Evolutionary conservation across 2,329 filamentous ascomycete species (phyloP).

Genomic region (Sporothrix curviconia): DNA sequence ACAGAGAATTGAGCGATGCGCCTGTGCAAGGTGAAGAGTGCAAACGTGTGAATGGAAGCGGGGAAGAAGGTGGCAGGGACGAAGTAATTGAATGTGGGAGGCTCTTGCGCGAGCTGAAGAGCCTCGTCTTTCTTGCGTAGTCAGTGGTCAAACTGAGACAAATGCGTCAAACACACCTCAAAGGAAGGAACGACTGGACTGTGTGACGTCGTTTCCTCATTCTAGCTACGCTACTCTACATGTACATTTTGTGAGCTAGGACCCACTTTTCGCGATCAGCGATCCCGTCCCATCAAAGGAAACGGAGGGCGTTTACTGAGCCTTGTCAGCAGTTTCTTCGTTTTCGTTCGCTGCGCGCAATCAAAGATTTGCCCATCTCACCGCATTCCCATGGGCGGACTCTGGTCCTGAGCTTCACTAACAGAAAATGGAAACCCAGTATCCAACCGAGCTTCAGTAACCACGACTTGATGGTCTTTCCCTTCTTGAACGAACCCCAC

Average conservation of each 20-base stretch:
- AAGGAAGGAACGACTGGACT: not conserved
- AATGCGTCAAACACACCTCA: not conserved
- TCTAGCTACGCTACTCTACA: not conserved
- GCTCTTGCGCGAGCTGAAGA: too few species aligned
- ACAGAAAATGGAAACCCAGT: too few species aligned
- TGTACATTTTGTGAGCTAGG: not conserved
- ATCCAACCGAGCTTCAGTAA: too few species aligned
- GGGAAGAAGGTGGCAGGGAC: not conserved
- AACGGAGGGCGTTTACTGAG: conserved; percentile 1
- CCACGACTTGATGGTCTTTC: too few species aligned
- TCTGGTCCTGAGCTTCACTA: too few species aligned
- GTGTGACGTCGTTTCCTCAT: conserved; percentile 8
- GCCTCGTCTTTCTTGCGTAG: not conserved
- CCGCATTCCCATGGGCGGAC: too few species aligned
- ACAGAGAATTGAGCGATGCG: not conserved
- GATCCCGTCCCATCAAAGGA: not conserved
- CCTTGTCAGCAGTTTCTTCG: too few species aligned
- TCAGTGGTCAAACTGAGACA: conserved; percentile 2
- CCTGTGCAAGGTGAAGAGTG: not conserved
- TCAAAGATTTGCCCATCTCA: too few species aligned
- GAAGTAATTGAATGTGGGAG: not conserved
- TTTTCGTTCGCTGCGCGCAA: too few species aligned
- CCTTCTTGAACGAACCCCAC: too few species aligned
- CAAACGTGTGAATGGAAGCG: not conserved
- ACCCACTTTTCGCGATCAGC: conserved; percentile 1